Evolutionary conservation across 768 basidiomycete species (phyloP).

Genomic region (Fomitopsis serialis): DNA sequence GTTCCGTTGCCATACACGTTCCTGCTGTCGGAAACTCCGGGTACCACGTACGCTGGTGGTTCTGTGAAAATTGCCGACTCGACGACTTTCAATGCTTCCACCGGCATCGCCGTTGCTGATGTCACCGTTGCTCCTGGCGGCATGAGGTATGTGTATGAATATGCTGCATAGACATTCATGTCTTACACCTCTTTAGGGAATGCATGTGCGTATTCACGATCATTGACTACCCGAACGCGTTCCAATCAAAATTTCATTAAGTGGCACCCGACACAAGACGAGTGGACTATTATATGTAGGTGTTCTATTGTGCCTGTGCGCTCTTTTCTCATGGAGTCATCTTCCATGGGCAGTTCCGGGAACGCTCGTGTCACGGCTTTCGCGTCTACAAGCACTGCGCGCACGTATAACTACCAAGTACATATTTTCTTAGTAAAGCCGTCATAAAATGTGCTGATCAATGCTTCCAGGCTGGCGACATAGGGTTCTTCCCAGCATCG

Average conservation of each 20-base stretch:
- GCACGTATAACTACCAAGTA: conserved; percentile 54
- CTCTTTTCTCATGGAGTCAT: not conserved
- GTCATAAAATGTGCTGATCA: not conserved
- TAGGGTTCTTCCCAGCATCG: conserved; percentile 49
- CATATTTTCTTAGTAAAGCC: not conserved
- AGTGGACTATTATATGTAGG: conserved; percentile 35
- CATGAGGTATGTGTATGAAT: conserved; percentile 37
- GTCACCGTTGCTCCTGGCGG: conserved; percentile 55
- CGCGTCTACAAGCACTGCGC: conserved; percentile 43
- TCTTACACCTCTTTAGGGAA: conserved; percentile 28
- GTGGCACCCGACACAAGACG: conserved; percentile 50
- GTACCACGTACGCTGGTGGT: conserved; percentile 45
- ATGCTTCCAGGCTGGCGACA: conserved; percentile 16
- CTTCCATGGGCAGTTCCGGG: conserved; percentile 22
- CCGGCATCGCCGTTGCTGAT: conserved; percentile 51
- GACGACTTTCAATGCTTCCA: conserved; percentile 44
- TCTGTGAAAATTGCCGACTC: conserved; percentile 57
- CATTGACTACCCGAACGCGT: not conserved
- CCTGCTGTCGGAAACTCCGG: conserved; percentile 42
- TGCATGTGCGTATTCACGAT: conserved; percentile 32
- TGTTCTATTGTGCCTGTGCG: not conserved
- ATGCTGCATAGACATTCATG: not conserved
- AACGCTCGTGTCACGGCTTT: conserved; percentile 50
- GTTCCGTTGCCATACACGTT: conserved; percentile 47
- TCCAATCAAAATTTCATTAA: conserved; percentile 8